These are phyloP conservation scores for Aspergillus affinis DNA, from an alignment of 495 filamentous ascomycete species.

Conservation along the genomic window DNA sequence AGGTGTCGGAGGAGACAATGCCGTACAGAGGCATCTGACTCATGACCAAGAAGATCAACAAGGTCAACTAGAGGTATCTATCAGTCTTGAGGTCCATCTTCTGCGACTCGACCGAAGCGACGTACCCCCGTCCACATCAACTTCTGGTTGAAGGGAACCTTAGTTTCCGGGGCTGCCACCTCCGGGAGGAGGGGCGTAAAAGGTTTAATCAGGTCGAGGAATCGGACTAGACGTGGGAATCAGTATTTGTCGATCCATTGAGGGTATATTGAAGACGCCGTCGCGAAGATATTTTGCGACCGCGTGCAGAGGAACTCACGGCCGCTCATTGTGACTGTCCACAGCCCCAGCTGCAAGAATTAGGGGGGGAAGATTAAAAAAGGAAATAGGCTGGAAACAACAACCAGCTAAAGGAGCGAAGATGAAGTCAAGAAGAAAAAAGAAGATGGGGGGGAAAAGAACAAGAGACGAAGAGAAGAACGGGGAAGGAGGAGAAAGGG, in stretches of 20 bases:
- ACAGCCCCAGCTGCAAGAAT: constrained; percentile 35
- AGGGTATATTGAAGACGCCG: constrained; percentile 23
- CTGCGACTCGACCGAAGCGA: constrained; percentile 20
- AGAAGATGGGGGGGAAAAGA: constrained; percentile 37
- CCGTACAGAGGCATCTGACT: constrained; percentile 98
- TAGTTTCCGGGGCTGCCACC: constrained; percentile 94
- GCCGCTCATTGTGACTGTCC: constrained; percentile 46
- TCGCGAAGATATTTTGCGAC: constrained; percentile 35
- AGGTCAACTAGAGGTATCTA: constrained; percentile 62
- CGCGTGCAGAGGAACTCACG: constrained; percentile 43
- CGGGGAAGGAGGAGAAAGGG: constrained; percentile 36
- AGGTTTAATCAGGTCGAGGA: constrained; percentile 98
- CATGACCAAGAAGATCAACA: constrained; percentile 99
- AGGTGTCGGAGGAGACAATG: constrained; percentile 94
- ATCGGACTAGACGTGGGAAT: constrained; percentile 69
- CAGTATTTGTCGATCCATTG: constrained; percentile 31
- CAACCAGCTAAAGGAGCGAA: constrained; percentile 54
- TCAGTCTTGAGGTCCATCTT: constrained; percentile 4
- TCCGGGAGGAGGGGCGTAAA: constrained; percentile 98
- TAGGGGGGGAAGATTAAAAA: constrained; percentile 11
- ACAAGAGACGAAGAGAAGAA: constrained; percentile 30
- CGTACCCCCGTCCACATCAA: constrained; percentile 96
- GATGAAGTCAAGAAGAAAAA: constrained; percentile 44
- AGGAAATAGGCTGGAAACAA: constrained; percentile 50
- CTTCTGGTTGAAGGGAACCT: constrained; percentile 97